These are phyloP conservation scores for Amanita thiersii DNA, from an alignment of 768 basidiomycete genomes.

Conservation along the genomic window DNA sequence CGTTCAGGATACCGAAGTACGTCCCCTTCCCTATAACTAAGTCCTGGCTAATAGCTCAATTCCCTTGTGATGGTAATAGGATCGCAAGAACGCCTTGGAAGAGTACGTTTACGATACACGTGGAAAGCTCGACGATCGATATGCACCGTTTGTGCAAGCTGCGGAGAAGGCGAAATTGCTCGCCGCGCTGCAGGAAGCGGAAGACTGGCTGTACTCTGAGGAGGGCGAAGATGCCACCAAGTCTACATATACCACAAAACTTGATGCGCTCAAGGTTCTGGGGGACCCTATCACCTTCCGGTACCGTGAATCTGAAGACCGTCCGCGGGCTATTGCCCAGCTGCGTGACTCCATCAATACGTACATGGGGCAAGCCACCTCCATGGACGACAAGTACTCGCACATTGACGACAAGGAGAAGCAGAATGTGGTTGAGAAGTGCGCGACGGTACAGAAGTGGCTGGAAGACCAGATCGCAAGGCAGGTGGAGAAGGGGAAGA, in stretches of 20 bases:
- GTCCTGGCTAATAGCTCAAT: neutral
- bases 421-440: slow-evolving; percentile 80
- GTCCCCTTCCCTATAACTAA: slow-evolving; percentile 16
- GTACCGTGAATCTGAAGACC: slow-evolving; percentile 76
- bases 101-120: slow-evolving; percentile 98
- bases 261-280: slow-evolving; percentile 76
- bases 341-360: slow-evolving; percentile 86
- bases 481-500: slow-evolving; percentile 87
- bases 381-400: slow-evolving; percentile 73
- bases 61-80: slow-evolving; percentile 35
- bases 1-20: slow-evolving; percentile 93
- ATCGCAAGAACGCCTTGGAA: slow-evolving; percentile 97
- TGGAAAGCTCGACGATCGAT: slow-evolving; percentile 85
- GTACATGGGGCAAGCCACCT: slow-evolving; percentile 79
- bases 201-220: slow-evolving; percentile 97
- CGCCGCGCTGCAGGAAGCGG: slow-evolving; percentile 62
- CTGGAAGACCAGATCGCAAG: slow-evolving; percentile 84
- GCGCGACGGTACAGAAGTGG: slow-evolving; percentile 90
- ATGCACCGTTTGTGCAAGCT: slow-evolving; percentile 64
- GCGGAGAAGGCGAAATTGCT: slow-evolving; percentile 76
- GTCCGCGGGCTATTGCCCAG: slow-evolving; percentile 59
- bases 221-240: slow-evolving; percentile 96
- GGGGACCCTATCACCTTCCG: slow-evolving; percentile 85
- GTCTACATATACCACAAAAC: slow-evolving; percentile 82
- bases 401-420: slow-evolving; percentile 91